A percentile compares a stretch with the other conserved stretches of the same genome.
These are phyloP conservation scores for Lasiodiplodia citricola DNA, from an alignment of 2,329 filamentous ascomycete species.

Conservation along the genomic window DNA sequence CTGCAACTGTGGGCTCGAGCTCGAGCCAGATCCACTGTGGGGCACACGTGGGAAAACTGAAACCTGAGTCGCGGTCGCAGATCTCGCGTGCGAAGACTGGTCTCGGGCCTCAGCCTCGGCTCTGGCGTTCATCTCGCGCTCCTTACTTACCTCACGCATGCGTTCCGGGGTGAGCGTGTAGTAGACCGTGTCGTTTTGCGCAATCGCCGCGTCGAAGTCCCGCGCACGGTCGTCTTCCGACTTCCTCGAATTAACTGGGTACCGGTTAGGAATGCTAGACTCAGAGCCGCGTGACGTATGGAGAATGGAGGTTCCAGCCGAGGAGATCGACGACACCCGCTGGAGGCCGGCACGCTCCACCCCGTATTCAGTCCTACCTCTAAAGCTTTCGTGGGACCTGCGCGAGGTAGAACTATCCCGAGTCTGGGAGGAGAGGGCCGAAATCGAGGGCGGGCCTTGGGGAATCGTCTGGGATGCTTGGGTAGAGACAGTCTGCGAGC, in stretches of 20 bases:
- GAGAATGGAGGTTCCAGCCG: slow-evolving; percentile 39
- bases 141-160: slow-evolving; percentile 47
- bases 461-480: slow-evolving; percentile 12
- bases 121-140: slow-evolving; percentile 34
- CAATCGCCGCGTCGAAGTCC: slow-evolving; percentile 56
- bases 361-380: slow-evolving; percentile 31
- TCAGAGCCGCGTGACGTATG: slow-evolving; percentile 43
- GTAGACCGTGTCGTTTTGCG: slow-evolving; percentile 55
- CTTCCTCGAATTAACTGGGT: slow-evolving; percentile 38
- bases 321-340: slow-evolving; percentile 42
- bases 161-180: slow-evolving; percentile 56
- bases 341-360: slow-evolving; percentile 39
- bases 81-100: slow-evolving; percentile 2
- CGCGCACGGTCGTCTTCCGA: slow-evolving; percentile 46
- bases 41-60: slow-evolving; percentile 41
- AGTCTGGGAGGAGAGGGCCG: slow-evolving; percentile 15
- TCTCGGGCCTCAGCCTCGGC: slow-evolving; percentile 13
- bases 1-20: slow-evolving; percentile 27
- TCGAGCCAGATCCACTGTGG: slow-evolving; percentile 33
- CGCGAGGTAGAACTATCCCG: slow-evolving; percentile 14
- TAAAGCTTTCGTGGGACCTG: slow-evolving; percentile 13
- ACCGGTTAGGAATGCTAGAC: slow-evolving; percentile 32
- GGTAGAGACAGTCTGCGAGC: slow-evolving; percentile 18
- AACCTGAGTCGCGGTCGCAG: slow-evolving; percentile 4
- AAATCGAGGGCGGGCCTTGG: slow-evolving; percentile 10